Evolutionary conservation across 495 filamentous ascomycete species (phyloP).

Genomic region (Poronia punctata): DNA sequence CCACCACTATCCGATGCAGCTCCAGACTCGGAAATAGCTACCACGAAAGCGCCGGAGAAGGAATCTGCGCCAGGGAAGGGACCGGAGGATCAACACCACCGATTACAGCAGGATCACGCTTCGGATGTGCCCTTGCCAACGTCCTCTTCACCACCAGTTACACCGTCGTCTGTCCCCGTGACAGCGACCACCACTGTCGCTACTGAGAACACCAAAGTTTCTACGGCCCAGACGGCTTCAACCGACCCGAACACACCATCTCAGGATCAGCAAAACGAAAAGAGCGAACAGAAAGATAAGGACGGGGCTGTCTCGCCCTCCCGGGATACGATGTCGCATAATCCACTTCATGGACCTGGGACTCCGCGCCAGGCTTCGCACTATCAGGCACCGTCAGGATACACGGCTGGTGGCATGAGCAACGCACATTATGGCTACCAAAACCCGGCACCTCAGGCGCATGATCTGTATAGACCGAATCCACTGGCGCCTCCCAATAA

Average conservation of each 20-base stretch:
- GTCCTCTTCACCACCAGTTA: slow-evolving; percentile 4
- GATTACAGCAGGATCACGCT: slow-evolving; percentile 8
- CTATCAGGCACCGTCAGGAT: slow-evolving; percentile 51
- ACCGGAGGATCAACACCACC: slow-evolving; percentile 9
- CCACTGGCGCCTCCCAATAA: slow-evolving; percentile 38
- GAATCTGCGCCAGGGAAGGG: slow-evolving; percentile 19
- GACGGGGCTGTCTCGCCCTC: slow-evolving; percentile 24
- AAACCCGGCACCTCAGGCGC: slow-evolving; percentile 30
- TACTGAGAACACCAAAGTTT: slow-evolving; percentile 6
- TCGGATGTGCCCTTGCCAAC: slow-evolving; percentile 1
- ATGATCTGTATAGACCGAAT: slow-evolving; percentile 47
- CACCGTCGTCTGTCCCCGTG: slow-evolving; percentile 5
- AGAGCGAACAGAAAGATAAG: slow-evolving; percentile 12
- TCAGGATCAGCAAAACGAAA: slow-evolving; percentile 15
- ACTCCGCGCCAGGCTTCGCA: slow-evolving; percentile 41
- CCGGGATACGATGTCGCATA: slow-evolving; percentile 40
- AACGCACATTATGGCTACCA: slow-evolving; percentile 50
- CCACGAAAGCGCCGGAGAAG: slow-evolving; percentile 21
- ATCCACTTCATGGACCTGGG: slow-evolving; percentile 36
- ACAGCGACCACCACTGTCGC: slow-evolving; percentile 7
- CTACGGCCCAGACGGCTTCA: slow-evolving; percentile 1
- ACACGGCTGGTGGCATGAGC: slow-evolving; percentile 44
- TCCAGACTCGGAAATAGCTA: slow-evolving; percentile 17
- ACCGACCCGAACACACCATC: neutral
- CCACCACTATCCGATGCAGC: slow-evolving; percentile 6